These are phyloP conservation scores for Amauroascus verrucosus DNA, from an alignment of 2,329 filamentous ascomycete genomes.

Conservation along the genomic window DNA sequence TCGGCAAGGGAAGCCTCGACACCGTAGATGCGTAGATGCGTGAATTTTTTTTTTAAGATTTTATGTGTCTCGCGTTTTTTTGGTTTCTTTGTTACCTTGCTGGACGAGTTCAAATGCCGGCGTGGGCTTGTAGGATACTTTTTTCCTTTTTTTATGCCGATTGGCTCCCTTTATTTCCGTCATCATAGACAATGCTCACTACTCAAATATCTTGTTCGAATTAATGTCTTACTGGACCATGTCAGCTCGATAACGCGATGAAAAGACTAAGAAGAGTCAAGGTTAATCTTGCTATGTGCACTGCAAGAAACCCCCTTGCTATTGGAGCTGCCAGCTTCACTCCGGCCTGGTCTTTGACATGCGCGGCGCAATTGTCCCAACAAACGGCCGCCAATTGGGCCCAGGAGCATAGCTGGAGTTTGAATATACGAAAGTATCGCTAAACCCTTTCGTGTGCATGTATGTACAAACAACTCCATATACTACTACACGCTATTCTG, in stretches of 20 bases:
- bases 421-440: neutral
- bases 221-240: neutral
- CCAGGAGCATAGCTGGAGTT: too few relatives aligned
- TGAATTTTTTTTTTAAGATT: neutral
- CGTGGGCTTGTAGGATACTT: neutral
- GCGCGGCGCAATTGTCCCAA: neutral
- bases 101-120: neutral
- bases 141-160: neutral
- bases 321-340: too few relatives aligned
- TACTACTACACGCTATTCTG: neutral
- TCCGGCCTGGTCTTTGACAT: neutral
- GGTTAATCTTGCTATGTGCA: too few relatives aligned
- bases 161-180: neutral
- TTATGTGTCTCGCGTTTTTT: neutral
- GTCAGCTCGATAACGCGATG: too few relatives aligned
- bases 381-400: too few relatives aligned
- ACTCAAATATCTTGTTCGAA: neutral
- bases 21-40: constrained; percentile 32
- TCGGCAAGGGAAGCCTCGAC: constrained; percentile 38
- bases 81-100: neutral
- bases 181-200: neutral
- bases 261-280: too few relatives aligned
- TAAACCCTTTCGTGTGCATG: neutral
- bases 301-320: too few relatives aligned
- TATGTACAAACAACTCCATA: neutral